phyloP scores from a whole-genome alignment of 139 green algal genomes.

The Gonium pectorale region DNA sequence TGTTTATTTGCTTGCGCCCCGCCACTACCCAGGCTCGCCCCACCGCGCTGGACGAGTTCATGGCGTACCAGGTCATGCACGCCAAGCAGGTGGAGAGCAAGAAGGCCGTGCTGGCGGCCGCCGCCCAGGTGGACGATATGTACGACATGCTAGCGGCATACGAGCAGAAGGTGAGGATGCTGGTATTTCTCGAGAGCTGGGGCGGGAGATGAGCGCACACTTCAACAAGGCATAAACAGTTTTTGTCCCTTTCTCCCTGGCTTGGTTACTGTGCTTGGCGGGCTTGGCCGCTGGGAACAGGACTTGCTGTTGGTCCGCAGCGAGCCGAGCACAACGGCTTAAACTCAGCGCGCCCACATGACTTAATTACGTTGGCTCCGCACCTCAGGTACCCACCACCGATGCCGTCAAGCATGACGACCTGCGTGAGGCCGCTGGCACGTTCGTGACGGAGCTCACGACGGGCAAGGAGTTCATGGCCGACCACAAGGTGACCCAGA shows the following conservation, averaged over 20 bases:
- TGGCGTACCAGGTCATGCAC: slow-evolving; percentile 75
- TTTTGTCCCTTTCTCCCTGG: too few species aligned
- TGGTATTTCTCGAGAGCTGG: too few species aligned
- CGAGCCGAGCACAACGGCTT: too few species aligned
- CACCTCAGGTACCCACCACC: slow-evolving; percentile 34
- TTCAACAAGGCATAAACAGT: too few species aligned
- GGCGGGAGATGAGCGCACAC: too few species aligned
- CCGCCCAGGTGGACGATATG: slow-evolving; percentile 82
- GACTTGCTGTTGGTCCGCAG: too few species aligned
- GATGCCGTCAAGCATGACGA: slow-evolving; percentile 85
- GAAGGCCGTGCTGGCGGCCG: slow-evolving; percentile 65
- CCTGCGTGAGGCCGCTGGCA: slow-evolving; percentile 67
- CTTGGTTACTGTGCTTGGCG: too few species aligned
- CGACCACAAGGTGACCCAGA: slow-evolving; percentile 74
- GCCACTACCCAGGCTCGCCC: slow-evolving; percentile 52
- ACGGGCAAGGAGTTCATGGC: slow-evolving; percentile 78
- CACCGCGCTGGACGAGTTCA: slow-evolving; percentile 75
- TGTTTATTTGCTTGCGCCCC: neutral
- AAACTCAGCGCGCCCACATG: too few species aligned
- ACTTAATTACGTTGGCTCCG: too few species aligned
- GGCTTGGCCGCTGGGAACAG: too few species aligned
- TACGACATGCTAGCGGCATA: slow-evolving; percentile 84
- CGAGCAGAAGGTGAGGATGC: slow-evolving; percentile 72
- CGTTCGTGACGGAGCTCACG: slow-evolving; percentile 67
- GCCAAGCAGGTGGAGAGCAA: slow-evolving; percentile 69